Conservation (phyloP, 768 basidiomycete genomes). For the Tremella fuciformis region DNA sequence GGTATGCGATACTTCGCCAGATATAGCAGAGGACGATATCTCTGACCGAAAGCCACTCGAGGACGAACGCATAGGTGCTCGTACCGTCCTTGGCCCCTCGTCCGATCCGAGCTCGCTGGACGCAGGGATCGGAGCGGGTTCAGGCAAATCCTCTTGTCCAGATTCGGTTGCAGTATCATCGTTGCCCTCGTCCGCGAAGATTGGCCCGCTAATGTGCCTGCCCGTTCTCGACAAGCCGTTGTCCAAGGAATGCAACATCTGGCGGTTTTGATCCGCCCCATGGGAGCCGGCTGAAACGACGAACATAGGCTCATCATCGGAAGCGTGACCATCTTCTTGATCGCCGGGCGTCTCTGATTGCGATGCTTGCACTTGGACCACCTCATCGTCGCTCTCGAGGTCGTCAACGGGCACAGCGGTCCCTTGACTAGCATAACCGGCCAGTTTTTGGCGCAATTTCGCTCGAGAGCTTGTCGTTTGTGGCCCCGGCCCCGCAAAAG, state of each 20-base stretch:
- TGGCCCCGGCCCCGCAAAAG: no score
- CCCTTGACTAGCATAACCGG: conserved; percentile 60
- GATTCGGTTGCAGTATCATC: conserved; percentile 1
- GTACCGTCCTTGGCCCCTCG: no score
- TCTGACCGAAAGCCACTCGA: conserved; percentile 30
- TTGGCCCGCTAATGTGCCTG: conserved; percentile 31
- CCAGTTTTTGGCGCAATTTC: conserved; percentile 57
- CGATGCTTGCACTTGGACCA: conserved; percentile 19
- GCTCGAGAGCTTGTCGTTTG: conserved; percentile 35
- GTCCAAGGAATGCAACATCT: no score
- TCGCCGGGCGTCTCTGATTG: conserved; percentile 7
- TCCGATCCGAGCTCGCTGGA: neutral
- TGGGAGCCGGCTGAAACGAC: no score
- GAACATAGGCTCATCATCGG: neutral
- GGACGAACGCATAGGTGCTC: no score
- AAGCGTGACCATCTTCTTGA: conserved; percentile 4
- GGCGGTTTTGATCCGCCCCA: no score
- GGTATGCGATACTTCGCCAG: conserved; percentile 45
- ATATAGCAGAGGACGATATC: conserved; percentile 19
- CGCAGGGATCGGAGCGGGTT: conserved; percentile 1
- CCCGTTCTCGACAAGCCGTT: no score
- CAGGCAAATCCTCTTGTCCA: neutral
- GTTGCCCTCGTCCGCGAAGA: conserved; percentile 26
- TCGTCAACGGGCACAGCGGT: conserved; percentile 38
- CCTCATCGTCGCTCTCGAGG: conserved; percentile 34